A percentile compares a stretch with the other conserved stretches of the same genome.
phyloP scores from a whole-genome alignment of 371 early-diverging fungal species.

The Syncephalastrum racemosum region DNA sequence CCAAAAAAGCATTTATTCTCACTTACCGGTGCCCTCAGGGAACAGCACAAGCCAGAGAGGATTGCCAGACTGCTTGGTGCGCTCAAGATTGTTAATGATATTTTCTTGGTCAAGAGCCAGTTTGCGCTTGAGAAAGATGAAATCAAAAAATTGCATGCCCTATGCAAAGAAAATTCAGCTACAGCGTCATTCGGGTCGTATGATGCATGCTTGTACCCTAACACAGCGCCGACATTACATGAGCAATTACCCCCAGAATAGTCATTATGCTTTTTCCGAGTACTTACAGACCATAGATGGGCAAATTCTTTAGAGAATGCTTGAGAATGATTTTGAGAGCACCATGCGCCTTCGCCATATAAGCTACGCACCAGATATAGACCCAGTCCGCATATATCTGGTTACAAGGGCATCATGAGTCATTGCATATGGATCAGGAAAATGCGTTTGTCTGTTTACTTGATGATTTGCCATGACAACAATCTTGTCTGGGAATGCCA shows the following conservation, averaged over 20 bases:
- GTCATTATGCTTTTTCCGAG: neutral
- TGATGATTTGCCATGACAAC: constrained; percentile 82
- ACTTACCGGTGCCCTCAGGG: constrained; percentile 81
- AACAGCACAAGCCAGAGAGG: constrained; percentile 85
- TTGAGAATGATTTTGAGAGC: constrained; percentile 83
- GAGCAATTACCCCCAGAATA: neutral
- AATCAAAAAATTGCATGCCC: constrained; percentile 86
- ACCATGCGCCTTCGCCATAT: constrained; percentile 66
- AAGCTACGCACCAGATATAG: constrained; percentile 75
- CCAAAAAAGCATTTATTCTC: neutral
- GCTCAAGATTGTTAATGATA: constrained; percentile 42
- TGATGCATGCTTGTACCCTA: constrained; percentile 1
- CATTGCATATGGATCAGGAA: neutral
- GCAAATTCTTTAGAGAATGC: constrained; percentile 67
- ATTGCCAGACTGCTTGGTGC: constrained; percentile 31
- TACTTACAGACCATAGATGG: constrained; percentile 77
- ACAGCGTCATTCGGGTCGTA: neutral
- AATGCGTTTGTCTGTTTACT: constrained; percentile 20
- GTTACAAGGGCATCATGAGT: neutral
- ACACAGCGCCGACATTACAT: neutral
- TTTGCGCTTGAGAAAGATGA: constrained; percentile 80
- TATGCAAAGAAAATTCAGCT: constrained; percentile 24
- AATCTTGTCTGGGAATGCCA: constrained; percentile 47
- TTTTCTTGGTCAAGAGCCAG: constrained; percentile 68
- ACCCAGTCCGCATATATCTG: constrained; percentile 87